These are phyloP conservation scores for Actinomucor elegans DNA, from an alignment of 371 early-diverging fungal genomes.

Conservation along the genomic window DNA sequence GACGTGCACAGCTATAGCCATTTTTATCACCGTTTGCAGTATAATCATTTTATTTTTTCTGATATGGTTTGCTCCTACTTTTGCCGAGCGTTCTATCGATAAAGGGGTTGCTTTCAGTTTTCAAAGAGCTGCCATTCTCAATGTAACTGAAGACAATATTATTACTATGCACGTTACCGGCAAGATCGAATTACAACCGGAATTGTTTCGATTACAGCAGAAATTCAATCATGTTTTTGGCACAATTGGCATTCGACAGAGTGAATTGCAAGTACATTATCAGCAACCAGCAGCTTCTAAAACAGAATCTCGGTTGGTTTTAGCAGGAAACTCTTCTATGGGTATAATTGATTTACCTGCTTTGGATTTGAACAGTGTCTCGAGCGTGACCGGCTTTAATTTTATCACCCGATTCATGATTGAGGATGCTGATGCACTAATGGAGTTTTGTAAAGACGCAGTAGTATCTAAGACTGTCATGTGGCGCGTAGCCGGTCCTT, in stretches of 20 bases:
- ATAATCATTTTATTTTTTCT: constrained; percentile 10
- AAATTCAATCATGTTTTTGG: constrained; percentile 32
- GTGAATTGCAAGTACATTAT: constrained; percentile 20
- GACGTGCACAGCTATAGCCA: constrained; percentile 18
- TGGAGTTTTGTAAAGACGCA: constrained; percentile 43
- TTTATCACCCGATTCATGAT: constrained; percentile 42
- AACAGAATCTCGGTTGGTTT: background rate
- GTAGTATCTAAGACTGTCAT: constrained; percentile 29
- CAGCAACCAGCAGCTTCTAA: background rate
- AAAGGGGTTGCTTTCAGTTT: constrained; percentile 31
- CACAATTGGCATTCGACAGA: constrained; percentile 15
- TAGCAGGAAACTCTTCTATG: constrained; percentile 1
- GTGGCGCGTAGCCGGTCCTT: constrained; percentile 38
- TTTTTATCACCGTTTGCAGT: constrained; percentile 4
- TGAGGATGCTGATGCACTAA: constrained; percentile 31
- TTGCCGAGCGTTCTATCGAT: constrained; percentile 43
- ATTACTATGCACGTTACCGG: constrained; percentile 45
- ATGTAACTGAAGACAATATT: constrained; percentile 28
- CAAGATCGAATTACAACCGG: constrained; percentile 24
- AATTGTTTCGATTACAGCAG: constrained; percentile 19
- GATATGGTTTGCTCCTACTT: constrained; percentile 41
- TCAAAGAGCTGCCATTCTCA: constrained; percentile 37
- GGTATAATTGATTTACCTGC: constrained; percentile 40
- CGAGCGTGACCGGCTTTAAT: constrained; percentile 31
- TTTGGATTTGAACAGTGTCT: constrained; percentile 17